phyloP scores from a whole-genome alignment of 2,329 filamentous ascomycete species.

The Phyllosticta capitalensis region DNA sequence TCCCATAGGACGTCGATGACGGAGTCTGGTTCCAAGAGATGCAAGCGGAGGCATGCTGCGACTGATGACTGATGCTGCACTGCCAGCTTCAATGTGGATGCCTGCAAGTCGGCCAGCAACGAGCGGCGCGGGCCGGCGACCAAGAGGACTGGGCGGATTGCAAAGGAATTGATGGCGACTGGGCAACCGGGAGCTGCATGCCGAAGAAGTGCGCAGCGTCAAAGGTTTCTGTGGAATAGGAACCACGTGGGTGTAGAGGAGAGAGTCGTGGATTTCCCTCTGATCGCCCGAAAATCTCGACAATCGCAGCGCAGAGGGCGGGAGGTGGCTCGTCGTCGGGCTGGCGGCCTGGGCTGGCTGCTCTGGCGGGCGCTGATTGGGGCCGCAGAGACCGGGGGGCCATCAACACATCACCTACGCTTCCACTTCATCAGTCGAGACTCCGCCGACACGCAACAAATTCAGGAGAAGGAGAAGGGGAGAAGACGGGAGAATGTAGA shows the following conservation, averaged over 20 bases:
- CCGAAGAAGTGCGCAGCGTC: too few species aligned
- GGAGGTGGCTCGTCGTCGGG: background rate
- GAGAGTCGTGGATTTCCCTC: background rate
- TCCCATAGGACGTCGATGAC: background rate
- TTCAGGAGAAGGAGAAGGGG: background rate
- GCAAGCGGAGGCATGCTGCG: background rate
- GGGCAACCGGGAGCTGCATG: background rate
- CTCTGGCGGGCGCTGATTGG: background rate
- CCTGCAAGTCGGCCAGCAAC: background rate
- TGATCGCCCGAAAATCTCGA: background rate
- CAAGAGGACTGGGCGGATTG: background rate
- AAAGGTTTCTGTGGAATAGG: background rate
- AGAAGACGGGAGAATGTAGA: background rate
- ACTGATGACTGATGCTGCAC: background rate
- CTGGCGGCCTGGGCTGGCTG: background rate
- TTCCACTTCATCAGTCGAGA: background rate
- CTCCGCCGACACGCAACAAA: background rate
- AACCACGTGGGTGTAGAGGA: background rate
- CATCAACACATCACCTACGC: background rate
- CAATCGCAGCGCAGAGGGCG: background rate
- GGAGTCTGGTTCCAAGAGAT: background rate
- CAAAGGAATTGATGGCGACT: background rate
- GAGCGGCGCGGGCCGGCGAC: background rate
- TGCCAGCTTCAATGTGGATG: background rate
- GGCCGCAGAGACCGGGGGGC: background rate